Percentiles rank a stretch among this genome's conserved stretches.
Evolutionary conservation across 2,329 filamentous ascomycete genomes (phyloP).

Genomic region (Samsoniella hepiali): DNA sequence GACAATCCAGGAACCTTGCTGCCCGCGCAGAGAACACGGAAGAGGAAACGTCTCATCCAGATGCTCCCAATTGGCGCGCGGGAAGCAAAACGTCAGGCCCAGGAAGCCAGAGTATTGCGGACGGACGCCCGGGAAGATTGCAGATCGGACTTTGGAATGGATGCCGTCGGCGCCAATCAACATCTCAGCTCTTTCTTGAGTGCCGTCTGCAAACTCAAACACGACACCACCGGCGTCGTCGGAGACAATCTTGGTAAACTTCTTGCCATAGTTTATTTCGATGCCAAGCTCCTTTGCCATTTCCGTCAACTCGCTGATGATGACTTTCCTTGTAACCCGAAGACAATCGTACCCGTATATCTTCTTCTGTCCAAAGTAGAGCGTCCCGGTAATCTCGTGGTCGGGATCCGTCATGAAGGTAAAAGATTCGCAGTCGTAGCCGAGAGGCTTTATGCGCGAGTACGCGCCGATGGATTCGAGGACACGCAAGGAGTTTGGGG

Average conservation of each 20-base stretch:
- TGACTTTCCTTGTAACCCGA: not conserved
- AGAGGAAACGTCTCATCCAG: not conserved
- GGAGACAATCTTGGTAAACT: not conserved
- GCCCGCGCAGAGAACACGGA: not conserved
- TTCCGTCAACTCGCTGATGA: not conserved
- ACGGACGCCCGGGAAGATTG: not conserved
- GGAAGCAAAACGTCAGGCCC: not conserved
- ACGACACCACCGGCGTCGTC: not conserved
- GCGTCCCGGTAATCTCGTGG: not conserved
- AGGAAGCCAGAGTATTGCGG: not conserved
- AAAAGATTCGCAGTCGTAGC: not conserved
- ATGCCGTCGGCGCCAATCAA: slow-evolving; percentile 5
- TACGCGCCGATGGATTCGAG: not conserved
- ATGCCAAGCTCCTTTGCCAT: not conserved
- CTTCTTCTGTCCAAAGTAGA: not conserved
- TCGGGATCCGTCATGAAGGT: not conserved
- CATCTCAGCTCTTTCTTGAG: not conserved
- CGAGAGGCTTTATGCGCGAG: not conserved
- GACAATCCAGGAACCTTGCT: not conserved
- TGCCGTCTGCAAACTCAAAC: slow-evolving; percentile 2
- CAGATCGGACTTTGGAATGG: not conserved
- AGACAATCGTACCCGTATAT: not conserved
- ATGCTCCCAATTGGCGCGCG: not conserved
- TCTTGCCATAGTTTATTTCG: not conserved
- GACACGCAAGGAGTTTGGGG: not conserved